Evolutionary conservation across 1,284 basidiomycete species (phyloP), one percentile per base, ranked within the genome.

Genomic region (Cerrena zonata): DNA sequence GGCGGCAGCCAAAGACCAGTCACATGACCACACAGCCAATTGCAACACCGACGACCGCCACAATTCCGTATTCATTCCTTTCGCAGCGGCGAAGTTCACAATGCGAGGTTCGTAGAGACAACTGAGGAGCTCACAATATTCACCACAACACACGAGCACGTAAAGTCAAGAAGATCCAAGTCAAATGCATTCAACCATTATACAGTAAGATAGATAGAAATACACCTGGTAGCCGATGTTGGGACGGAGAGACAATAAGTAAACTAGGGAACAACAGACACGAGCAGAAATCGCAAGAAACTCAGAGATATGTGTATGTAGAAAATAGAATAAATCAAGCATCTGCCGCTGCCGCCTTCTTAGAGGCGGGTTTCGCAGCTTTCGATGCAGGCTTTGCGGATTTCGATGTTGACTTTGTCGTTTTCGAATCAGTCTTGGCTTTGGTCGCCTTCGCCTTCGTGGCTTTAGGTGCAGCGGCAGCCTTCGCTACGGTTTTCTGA

Each of bases 361-460:
- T 34, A 7, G 30, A 34, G 30, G 30, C 30, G 7, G 30, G 30
- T 15, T 34, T 34, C 30, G n/a, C n/a, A n/a, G n/a, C n/a, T n/a
- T n/a, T n/a, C n/a, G 27, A 46, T 27, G 18, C 18, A 26, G 18
- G 42, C 47, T 66, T 73, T 74, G n/a, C n/a, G n/a, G n/a, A n/a
- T 59, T 72, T 71, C 50, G 70, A 58, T 54, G 73, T 70, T 4
- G 67, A 57, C 51, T 68, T 63, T 21, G 69, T 51, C 54, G 63
- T 66, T 5, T 59, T 58, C 10, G 63, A 55, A 2, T 65, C 59
- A 1, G 54, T 22, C 46, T 52, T 53, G 11, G 47, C 36, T 53
- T 57, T 58, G 13, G 53, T 43, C 12, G 57, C 60, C 43, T 48
- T 48, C 10, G 57, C 18, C 48, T 56, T 58, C 34, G 53, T 55